Percentiles rank a stretch among this genome's conserved stretches.
phyloP scores from a whole-genome alignment of 2,329 filamentous ascomycete species.

The Colletotrichum magnum region DNA sequence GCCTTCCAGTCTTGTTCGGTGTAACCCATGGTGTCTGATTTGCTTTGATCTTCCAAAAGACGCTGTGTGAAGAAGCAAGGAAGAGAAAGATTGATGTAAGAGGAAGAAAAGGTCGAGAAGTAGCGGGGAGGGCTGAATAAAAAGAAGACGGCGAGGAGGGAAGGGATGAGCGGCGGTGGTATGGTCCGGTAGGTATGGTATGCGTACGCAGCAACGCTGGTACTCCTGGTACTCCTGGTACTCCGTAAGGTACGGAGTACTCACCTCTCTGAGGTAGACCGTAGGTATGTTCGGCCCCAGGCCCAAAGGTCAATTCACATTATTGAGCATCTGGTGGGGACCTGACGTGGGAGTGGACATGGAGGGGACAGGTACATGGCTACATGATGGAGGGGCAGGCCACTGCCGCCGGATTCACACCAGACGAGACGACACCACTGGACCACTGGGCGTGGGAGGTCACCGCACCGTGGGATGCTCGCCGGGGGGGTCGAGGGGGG shows the following conservation, averaged over 20 bases:
- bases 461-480: constrained; percentile 23
- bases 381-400: constrained; percentile 10
- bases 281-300: constrained; percentile 31
- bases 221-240: too few species aligned
- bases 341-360: constrained; percentile 39
- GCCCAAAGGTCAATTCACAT: constrained; percentile 17
- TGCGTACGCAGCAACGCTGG: too few species aligned
- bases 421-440: constrained; percentile 10
- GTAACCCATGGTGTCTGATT: constrained; percentile 82
- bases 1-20: constrained; percentile 88
- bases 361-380: constrained; percentile 30
- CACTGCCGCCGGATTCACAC: constrained; percentile 19
- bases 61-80: constrained; percentile 42
- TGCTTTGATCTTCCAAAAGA: constrained; percentile 43
- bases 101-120: constrained; percentile 32
- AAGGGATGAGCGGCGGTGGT: constrained; percentile 32
- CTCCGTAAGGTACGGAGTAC: too few species aligned
- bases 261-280: too few species aligned
- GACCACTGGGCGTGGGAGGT: constrained; percentile 6
- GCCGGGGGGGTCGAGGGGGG: neutral
- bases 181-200: constrained; percentile 23
- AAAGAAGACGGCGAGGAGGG: constrained; percentile 19
- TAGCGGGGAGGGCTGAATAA: constrained; percentile 25
- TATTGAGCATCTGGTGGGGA: constrained; percentile 41
- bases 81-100: constrained; percentile 46